phyloP scores from a whole-genome alignment of 805 yeast genomes.

The Spathaspora passalidarum region DNA sequence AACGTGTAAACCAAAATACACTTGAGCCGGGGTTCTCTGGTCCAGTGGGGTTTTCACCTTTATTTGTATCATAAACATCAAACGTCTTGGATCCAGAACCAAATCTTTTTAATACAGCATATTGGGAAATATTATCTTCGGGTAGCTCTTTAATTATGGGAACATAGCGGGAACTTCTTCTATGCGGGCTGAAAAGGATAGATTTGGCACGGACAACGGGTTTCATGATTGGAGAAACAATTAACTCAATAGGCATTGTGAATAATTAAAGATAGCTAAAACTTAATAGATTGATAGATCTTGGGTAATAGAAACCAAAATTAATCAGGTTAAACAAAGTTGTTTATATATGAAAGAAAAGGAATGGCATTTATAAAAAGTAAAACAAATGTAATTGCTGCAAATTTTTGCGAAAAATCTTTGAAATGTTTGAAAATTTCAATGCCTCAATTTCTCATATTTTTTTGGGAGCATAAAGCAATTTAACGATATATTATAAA shows the following conservation, averaged over 20 bases:
- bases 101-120: slow-evolving; percentile 51
- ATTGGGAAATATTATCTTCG: slow-evolving; percentile 33
- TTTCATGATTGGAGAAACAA: slow-evolving; percentile 57
- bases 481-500: too few species aligned
- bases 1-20: slow-evolving; percentile 53
- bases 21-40: slow-evolving; percentile 42
- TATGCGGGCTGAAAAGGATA: slow-evolving; percentile 51
- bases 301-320: too few species aligned
- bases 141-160: slow-evolving; percentile 48
- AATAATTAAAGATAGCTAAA: background rate
- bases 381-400: too few species aligned
- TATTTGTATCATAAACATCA: slow-evolving; percentile 50
- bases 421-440: too few species aligned
- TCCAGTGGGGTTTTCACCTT: slow-evolving; percentile 35
- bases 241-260: slow-evolving; percentile 56
- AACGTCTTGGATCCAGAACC: slow-evolving; percentile 60
- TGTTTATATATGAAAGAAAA: too few species aligned
- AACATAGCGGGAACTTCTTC: slow-evolving; percentile 53
- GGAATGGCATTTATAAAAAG: too few species aligned
- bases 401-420: too few species aligned
- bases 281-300: background rate
- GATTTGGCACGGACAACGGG: slow-evolving; percentile 58
- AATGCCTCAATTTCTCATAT: too few species aligned
- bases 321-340: too few species aligned
- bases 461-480: too few species aligned